A percentile compares a stretch with the other conserved stretches of the same genome.
phyloP scores from a whole-genome alignment of 345 rosid genomes.

The Garcia nutans region DNA sequence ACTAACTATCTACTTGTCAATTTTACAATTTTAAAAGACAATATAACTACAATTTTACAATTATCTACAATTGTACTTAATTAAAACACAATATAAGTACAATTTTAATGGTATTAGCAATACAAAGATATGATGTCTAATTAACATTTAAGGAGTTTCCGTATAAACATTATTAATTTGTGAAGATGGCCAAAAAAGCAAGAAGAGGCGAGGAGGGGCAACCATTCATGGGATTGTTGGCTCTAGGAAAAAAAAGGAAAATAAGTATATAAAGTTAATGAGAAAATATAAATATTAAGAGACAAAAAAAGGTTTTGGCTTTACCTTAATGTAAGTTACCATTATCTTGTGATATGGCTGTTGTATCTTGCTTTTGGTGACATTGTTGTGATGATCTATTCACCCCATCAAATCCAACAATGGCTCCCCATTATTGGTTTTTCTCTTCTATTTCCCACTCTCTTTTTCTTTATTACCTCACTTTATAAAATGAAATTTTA shows the following conservation, averaged over 20 bases:
- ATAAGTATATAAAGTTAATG: neutral
- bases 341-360: conserved; percentile 1
- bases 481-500: neutral
- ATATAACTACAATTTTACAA: too few species aligned
- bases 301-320: conserved; percentile 11
- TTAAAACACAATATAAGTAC: too few species aligned
- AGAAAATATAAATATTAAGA: neutral
- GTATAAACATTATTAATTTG: neutral
- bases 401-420: conserved; percentile 26
- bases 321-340: neutral
- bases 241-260: neutral
- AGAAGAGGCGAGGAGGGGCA: neutral
- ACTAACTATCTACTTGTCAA: too few species aligned
- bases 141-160: neutral
- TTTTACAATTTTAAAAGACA: too few species aligned
- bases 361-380: conserved; percentile 16
- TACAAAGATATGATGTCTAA: neutral
- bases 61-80: too few species aligned
- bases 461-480: neutral
- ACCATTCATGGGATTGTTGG: neutral
- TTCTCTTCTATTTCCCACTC: neutral
- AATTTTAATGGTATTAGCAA: too few species aligned
- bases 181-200: neutral
- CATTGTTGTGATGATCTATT: conserved; percentile 14
- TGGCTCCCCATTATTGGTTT: neutral